Base-by-base conservation (phyloP, 192 early-diverging fungal species). In the Linnemannia hyalina region DNA sequence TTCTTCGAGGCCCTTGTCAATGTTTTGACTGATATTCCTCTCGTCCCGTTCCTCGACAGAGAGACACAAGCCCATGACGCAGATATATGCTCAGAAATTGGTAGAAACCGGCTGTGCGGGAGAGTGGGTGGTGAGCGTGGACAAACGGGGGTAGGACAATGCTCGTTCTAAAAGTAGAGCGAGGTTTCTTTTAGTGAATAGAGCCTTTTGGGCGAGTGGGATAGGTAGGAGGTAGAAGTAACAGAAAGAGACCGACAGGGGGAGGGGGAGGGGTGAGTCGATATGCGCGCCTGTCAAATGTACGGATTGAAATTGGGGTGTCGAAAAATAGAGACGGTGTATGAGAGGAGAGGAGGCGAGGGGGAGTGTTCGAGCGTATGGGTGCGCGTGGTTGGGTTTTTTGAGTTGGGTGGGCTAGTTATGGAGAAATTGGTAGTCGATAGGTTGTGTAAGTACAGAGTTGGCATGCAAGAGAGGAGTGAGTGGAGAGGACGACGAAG, bases 31-130 rank as follows among this genome's bases (percentile, higher is more conserved):
- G 46, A 88, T 88, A 82, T 87, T 72, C 68, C 86, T 80, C 55
- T 87, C 83, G 32, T 90, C 90, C 74, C 89, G 85, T 80, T 92
- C 93, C 87, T 95, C 94, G 75, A 89, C 90, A 80, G 92, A 93
- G 82, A 91, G 85, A 90, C 94, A 95, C 63, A 93, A 68, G 32
- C 94, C 94, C 94, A 95, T 95, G 89, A 42, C 91, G 88, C 70
- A 93, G 77, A 60, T 90, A 74, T 90, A 81, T 89, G 88, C 78
- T 94, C 91, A 74, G 90, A 89, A 15, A 85, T 82, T 13, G 89
- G 88, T 83, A 73, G 77, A 89, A 91, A 89, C 89, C 91, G 70
- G 54, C 89, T 55, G 57, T 71, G 65, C 70, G 42, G 65, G 81
- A 40, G 73, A 29, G 35, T 26, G n/a, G 32, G 47, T 32, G 26